phyloP scores from a whole-genome alignment of 768 basidiomycete genomes.

The Boletus subparvulus region DNA sequence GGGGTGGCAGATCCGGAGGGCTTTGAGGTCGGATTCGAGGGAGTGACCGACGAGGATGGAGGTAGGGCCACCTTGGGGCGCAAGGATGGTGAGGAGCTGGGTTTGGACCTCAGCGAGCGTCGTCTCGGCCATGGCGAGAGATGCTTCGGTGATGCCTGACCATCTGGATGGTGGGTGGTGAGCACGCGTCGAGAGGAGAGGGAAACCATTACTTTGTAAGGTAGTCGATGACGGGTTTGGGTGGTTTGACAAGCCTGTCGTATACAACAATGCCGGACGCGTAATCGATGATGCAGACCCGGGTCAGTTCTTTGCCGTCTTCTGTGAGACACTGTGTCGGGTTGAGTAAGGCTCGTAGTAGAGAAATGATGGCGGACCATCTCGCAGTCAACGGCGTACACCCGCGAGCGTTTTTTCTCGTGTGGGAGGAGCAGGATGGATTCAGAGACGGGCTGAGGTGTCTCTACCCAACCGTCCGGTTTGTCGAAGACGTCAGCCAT shows the following conservation, averaged over 20 bases:
- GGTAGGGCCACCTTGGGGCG: no score
- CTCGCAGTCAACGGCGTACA: no score
- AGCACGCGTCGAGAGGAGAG: neutral
- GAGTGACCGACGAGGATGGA: no score
- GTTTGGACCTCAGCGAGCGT: slow-evolving; percentile 78
- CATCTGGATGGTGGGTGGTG: slow-evolving; percentile 47
- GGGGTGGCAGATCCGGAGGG: no score
- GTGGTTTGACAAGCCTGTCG: slow-evolving; percentile 88
- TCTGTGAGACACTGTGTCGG: slow-evolving; percentile 73
- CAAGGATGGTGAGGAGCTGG: slow-evolving; percentile 24
- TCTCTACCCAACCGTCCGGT: no score
- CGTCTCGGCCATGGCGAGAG: slow-evolving; percentile 67
- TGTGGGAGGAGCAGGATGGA: no score
- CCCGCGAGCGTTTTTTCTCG: no score
- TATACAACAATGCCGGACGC: slow-evolving; percentile 70
- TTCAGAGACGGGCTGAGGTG: no score
- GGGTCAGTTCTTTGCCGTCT: slow-evolving; percentile 85
- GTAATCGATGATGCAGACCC: slow-evolving; percentile 84
- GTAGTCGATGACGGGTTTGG: slow-evolving; percentile 84
- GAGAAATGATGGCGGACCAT: no score
- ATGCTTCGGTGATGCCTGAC: slow-evolving; percentile 88
- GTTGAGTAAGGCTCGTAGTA: no score
- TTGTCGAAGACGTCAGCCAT: no score
- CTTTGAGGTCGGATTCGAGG: no score
- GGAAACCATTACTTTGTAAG: slow-evolving; percentile 67